These are phyloP conservation scores for Picocystis sp. DNA, from an alignment of 163 green algal genomes.

Conservation along the genomic window DNA sequence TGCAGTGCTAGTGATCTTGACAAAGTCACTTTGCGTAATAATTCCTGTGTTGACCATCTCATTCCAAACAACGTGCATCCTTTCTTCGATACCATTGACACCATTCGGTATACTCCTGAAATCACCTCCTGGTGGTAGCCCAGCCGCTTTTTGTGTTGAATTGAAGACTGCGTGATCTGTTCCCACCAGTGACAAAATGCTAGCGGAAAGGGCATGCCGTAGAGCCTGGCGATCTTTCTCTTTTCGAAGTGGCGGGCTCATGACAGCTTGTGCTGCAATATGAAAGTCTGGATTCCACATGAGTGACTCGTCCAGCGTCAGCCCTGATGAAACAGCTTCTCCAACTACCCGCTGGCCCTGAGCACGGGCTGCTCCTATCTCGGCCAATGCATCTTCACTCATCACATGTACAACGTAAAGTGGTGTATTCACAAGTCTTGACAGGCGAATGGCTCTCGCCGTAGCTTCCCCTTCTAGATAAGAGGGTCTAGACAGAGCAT, in stretches of 20 bases:
- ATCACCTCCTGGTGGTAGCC: constrained; percentile 29
- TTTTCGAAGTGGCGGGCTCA: constrained; percentile 77
- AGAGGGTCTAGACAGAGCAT: constrained; percentile 12
- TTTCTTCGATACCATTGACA: constrained; percentile 84
- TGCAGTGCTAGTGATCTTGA: constrained; percentile 57
- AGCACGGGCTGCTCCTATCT: constrained; percentile 36
- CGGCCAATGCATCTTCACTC: constrained; percentile 61
- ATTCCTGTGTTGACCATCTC: constrained; percentile 58
- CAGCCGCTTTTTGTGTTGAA: constrained; percentile 58
- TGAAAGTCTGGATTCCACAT: constrained; percentile 29
- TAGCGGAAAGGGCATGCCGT: constrained; percentile 34
- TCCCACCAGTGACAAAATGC: constrained; percentile 56
- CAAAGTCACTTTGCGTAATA: constrained; percentile 56
- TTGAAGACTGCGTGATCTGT: constrained; percentile 92
- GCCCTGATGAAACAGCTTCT: constrained; percentile 57
- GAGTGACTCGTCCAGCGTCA: constrained; percentile 50
- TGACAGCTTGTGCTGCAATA: constrained; percentile 44
- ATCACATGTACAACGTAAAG: constrained; percentile 97
- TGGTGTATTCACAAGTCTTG: constrained; percentile 51
- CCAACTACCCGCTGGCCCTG: constrained; percentile 28
- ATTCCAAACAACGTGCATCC: constrained; percentile 54
- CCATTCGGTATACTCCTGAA: constrained; percentile 87
- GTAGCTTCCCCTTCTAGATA: constrained; percentile 79
- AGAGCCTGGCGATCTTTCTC: constrained; percentile 19
- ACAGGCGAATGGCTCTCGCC: constrained; percentile 57